phyloP scores from a whole-genome alignment of 306 rosid species.

The Cicer judaicum region DNA sequence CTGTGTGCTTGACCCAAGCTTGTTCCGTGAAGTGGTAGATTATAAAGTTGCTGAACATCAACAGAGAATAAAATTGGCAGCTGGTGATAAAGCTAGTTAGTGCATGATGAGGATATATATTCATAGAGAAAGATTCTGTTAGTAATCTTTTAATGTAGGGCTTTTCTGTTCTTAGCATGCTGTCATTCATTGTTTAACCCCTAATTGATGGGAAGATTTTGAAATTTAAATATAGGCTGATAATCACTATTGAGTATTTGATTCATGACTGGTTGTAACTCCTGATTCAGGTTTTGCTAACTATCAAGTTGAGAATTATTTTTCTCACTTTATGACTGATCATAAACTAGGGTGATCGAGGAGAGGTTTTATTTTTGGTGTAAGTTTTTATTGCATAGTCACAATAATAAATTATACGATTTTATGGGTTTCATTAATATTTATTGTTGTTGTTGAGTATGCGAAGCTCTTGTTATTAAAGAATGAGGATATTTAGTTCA shows the following conservation, averaged over 20 bases:
- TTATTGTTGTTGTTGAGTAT: background rate
- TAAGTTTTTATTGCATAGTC: background rate
- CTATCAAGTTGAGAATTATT: too few relatives aligned
- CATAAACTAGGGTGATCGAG: background rate
- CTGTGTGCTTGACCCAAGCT: constrained; percentile 79
- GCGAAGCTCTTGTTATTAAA: background rate
- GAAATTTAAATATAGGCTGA: constrained; percentile 6
- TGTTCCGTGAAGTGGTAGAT: constrained; percentile 91
- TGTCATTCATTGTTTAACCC: constrained; percentile 48
- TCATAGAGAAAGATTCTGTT: constrained; percentile 16
- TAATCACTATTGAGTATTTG: constrained; percentile 10
- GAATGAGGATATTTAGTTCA: background rate
- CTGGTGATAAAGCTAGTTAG: constrained; percentile 49
- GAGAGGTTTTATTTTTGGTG: background rate
- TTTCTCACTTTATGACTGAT: background rate
- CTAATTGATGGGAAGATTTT: constrained; percentile 52
- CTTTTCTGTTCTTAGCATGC: constrained; percentile 43
- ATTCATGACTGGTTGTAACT: background rate
- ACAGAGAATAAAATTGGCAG: constrained; percentile 86
- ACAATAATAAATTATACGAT: background rate
- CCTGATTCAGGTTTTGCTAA: background rate
- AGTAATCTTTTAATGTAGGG: constrained; percentile 32
- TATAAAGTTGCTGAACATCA: constrained; percentile 97
- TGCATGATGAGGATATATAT: constrained; percentile 37
- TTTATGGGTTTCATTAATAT: background rate